Evolutionary conservation across 257 asterid genomes (phyloP).

Genomic region (Cinchona pubescens): DNA sequence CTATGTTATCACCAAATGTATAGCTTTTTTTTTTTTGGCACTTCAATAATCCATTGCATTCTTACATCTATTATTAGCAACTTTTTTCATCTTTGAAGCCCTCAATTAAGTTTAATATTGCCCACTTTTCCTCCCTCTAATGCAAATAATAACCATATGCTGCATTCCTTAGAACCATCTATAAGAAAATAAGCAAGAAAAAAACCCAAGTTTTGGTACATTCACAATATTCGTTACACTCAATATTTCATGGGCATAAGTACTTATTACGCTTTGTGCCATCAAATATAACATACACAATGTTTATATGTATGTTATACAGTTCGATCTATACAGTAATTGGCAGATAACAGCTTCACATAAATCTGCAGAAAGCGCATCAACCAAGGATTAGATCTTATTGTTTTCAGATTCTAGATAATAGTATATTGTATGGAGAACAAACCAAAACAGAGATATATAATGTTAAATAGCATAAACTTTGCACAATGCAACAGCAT

Average conservation of each 20-base stretch:
- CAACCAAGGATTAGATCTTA: neutral
- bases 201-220: neutral
- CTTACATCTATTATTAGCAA: neutral
- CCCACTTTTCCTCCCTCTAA: too few relatives aligned
- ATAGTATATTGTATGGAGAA: slow-evolving; percentile 6
- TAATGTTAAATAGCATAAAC: slow-evolving; percentile 1
- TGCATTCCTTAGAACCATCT: neutral
- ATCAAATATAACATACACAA: neutral
- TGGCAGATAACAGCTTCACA: neutral
- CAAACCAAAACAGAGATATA: neutral
- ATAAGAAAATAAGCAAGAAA: neutral
- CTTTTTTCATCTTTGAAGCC: neutral
- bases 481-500: neutral
- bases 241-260: neutral
- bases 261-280: neutral
- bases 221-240: neutral
- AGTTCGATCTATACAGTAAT: neutral
- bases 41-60: neutral
- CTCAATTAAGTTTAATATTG: neutral
- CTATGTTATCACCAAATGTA: too few relatives aligned
- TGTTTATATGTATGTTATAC: neutral
- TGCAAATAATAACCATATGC: neutral
- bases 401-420: neutral
- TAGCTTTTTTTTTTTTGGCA: neutral
- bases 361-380: neutral